Base-by-base conservation (phyloP, 352 stramenopile species). In the Globisporangium emineosum region DNA sequence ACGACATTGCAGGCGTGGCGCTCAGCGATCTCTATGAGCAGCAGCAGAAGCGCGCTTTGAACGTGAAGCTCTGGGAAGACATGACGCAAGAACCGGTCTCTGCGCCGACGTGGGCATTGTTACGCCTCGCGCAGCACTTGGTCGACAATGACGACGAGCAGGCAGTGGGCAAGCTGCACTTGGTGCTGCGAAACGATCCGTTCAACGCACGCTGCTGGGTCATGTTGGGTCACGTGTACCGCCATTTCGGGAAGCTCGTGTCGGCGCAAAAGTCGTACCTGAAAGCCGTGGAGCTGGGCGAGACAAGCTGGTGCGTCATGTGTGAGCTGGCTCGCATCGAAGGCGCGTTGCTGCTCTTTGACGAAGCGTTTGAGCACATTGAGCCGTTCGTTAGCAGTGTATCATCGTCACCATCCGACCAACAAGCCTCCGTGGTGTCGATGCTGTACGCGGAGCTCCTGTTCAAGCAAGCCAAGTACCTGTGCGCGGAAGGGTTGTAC, bases 251-350 rank as follows among this genome's bases (percentile, higher is more conserved):
- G 27, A 93, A 93, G 55, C 67, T 87, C 47, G 74, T 94, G 21
- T 90, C 85, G 2, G 83, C 87, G 17, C 85, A 94, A 55, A 79
- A 84, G 60, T 92, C 87, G 27, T 96, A 96, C 57, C 55, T 86
- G 57, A 86, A 88, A 40, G 80, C 87, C 0, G 85, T 94, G 17
- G 79, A 90, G 30, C 66, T 96, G 5, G 85, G 83, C 25, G 82
- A 89, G 63, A 69, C 67, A 1, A 77, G 70, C 12, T 90, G 81
- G 80, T 90, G 78, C 21, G 77, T 94, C 51, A 68, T 86, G n/a
- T 88, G 76, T 59, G 83, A 96, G 51, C 55, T 96, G 10, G 84
- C 84, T n/a, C 75, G 83, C 2, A 91, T 94, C 50, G 86, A 96
- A 79, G 82, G 83, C 19, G 78, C 60, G 19, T 54, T 96, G 43